Evolutionary conservation across 1,139 yeast genomes (phyloP).

Genomic region (Nakaseomyces bracarensis): DNA sequence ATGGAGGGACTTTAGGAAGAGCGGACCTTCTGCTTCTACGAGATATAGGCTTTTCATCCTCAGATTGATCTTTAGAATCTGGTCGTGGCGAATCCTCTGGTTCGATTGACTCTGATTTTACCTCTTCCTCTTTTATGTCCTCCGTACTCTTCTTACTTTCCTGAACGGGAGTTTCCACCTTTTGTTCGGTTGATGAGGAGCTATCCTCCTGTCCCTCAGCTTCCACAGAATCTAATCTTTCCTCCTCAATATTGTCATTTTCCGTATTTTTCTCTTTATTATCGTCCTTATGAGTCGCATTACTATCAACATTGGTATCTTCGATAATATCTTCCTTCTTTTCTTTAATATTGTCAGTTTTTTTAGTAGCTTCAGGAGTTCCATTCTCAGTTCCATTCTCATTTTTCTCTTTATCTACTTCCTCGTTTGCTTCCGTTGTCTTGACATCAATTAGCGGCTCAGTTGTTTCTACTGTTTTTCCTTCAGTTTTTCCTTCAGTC

Average conservation of each 20-base stretch:
- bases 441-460: too few relatives aligned
- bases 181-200: constrained; percentile 12
- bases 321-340: constrained; percentile 11
- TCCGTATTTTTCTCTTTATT: too few relatives aligned
- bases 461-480: neutral
- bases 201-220: too few relatives aligned
- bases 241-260: too few relatives aligned
- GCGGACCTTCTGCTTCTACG: constrained; percentile 3
- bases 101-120: neutral
- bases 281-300: too few relatives aligned
- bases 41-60: neutral
- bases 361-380: too few relatives aligned
- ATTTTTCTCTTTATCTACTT: constrained; percentile 14
- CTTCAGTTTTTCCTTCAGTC: neutral
- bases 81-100: neutral
- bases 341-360: constrained; percentile 8
- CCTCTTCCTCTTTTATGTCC: constrained; percentile 4
- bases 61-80: neutral
- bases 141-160: constrained; percentile 7
- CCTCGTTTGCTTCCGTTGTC: neutral
- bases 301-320: constrained; percentile 11
- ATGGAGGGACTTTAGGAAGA: constrained; percentile 3
- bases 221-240: too few relatives aligned
- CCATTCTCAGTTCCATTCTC: constrained; percentile 14
- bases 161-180: constrained; percentile 11